phyloP scores from a whole-genome alignment of 2,329 filamentous ascomycete genomes.

The Thermomyces lanuginosus region DNA sequence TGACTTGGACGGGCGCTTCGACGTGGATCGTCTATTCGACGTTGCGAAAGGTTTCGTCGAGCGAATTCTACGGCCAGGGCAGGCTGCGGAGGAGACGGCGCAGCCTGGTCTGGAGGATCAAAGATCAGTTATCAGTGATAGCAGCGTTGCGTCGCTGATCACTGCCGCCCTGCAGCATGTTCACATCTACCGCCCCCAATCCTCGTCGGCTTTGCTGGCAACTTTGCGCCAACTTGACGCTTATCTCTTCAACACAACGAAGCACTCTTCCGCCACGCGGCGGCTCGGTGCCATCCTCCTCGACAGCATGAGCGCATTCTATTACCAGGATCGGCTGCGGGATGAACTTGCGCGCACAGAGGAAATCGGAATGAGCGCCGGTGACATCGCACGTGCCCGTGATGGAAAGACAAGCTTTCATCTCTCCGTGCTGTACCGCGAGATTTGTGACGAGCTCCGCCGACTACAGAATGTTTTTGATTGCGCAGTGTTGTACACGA shows the following conservation, averaged over 20 bases:
- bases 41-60: conserved; percentile 15
- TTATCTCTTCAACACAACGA: conserved; percentile 32
- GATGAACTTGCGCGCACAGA: conserved; percentile 27
- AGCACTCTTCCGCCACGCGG: conserved; percentile 32
- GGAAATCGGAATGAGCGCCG: conserved; percentile 17
- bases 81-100: not conserved
- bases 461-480: conserved; percentile 21
- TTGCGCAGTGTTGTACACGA: conserved; percentile 26
- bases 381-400: conserved; percentile 15
- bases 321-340: conserved; percentile 35
- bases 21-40: conserved; percentile 29
- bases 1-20: conserved; percentile 41
- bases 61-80: conserved; percentile 5
- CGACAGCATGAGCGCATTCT: conserved; percentile 40
- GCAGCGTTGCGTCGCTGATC: conserved; percentile 16
- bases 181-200: conserved; percentile 42
- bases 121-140: conserved; percentile 8
- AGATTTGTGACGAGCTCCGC: conserved; percentile 17
- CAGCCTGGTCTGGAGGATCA: too few relatives aligned
- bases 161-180: conserved; percentile 35
- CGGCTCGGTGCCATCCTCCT: conserved; percentile 36
- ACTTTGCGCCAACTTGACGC: conserved; percentile 32
- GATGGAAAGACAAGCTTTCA: conserved; percentile 15
- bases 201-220: conserved; percentile 33
- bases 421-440: conserved; percentile 16